Evolutionary conservation across 176 grass and related monocot species (phyloP).

Genomic region (Paspalum notatum): DNA sequence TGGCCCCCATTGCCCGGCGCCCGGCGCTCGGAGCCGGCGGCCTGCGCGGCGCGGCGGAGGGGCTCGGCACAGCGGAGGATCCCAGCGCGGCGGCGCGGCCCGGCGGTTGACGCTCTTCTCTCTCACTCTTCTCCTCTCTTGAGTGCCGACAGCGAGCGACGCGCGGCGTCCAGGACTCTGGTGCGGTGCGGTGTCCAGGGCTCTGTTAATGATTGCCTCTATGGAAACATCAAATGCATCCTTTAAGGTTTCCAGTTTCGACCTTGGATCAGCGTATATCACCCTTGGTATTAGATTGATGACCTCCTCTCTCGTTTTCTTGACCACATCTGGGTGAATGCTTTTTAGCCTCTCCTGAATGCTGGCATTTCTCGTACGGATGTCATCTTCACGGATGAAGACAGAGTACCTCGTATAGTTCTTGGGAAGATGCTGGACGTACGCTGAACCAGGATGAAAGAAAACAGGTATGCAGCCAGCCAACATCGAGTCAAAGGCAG

Average conservation of each 20-base stretch:
- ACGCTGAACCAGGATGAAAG: slow-evolving; percentile 96
- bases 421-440: slow-evolving; percentile 92
- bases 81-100: too few relatives aligned
- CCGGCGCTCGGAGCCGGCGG: too few relatives aligned
- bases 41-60: too few relatives aligned
- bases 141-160: too few relatives aligned
- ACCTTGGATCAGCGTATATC: slow-evolving; percentile 93
- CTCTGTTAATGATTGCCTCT: slow-evolving; percentile 76
- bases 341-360: slow-evolving; percentile 73
- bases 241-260: slow-evolving; percentile 82
- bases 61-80: too few relatives aligned
- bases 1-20: too few relatives aligned
- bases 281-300: slow-evolving; percentile 86
- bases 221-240: slow-evolving; percentile 93
- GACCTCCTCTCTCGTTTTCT: slow-evolving; percentile 86
- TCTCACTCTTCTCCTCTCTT: too few relatives aligned
- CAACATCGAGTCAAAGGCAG: slow-evolving; percentile 91
- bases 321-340: slow-evolving; percentile 59
- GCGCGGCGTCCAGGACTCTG: too few relatives aligned
- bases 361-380: slow-evolving; percentile 61
- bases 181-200: too few relatives aligned
- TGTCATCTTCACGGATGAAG: slow-evolving; percentile 84
- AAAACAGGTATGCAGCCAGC: slow-evolving; percentile 98
- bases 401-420: slow-evolving; percentile 93
- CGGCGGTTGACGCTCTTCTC: too few relatives aligned